Conservation (phyloP, 148 eudicot species). For the Simmondsia chinensis region DNA sequence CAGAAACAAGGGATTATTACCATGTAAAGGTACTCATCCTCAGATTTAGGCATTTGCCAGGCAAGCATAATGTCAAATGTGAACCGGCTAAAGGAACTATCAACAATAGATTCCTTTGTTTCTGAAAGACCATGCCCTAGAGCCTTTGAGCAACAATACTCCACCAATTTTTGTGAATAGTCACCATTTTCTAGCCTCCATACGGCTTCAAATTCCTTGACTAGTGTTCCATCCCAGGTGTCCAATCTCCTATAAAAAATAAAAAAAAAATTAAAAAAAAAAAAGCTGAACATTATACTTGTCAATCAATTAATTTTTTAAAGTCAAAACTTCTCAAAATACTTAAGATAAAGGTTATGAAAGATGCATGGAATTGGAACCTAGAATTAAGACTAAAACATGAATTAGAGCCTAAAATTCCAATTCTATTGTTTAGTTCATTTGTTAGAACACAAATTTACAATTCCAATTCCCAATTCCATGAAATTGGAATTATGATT, state of each 20-base stretch:
- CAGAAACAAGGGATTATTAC: slow-evolving; percentile 20
- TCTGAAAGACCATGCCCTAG: slow-evolving; percentile 28
- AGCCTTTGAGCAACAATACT: slow-evolving; percentile 58
- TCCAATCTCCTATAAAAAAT: slow-evolving; percentile 39
- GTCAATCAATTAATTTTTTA: background rate
- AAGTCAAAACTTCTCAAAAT: background rate
- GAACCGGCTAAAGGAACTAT: slow-evolving; percentile 61
- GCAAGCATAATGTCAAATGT: slow-evolving; percentile 96
- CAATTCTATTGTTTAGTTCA: too few species aligned
- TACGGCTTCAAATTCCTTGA: slow-evolving; percentile 40
- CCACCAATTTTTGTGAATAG: slow-evolving; percentile 62
- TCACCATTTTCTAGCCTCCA: slow-evolving; percentile 53
- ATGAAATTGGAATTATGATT: too few species aligned
- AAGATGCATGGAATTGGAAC: too few species aligned
- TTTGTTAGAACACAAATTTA: too few species aligned
- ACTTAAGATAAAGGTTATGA: too few species aligned
- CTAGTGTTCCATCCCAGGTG: slow-evolving; percentile 36
- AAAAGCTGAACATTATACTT: background rate
- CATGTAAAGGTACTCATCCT: slow-evolving; percentile 37
- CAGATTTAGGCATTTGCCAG: slow-evolving; percentile 64
- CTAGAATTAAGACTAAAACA: too few species aligned
- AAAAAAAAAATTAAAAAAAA: background rate
- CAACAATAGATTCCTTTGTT: slow-evolving; percentile 32
- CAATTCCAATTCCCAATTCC: too few species aligned
- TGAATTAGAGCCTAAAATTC: too few species aligned